These are phyloP conservation scores for Sextonia rubra DNA, from an alignment of 164 flowering plant genomes.

Conservation along the genomic window DNA sequence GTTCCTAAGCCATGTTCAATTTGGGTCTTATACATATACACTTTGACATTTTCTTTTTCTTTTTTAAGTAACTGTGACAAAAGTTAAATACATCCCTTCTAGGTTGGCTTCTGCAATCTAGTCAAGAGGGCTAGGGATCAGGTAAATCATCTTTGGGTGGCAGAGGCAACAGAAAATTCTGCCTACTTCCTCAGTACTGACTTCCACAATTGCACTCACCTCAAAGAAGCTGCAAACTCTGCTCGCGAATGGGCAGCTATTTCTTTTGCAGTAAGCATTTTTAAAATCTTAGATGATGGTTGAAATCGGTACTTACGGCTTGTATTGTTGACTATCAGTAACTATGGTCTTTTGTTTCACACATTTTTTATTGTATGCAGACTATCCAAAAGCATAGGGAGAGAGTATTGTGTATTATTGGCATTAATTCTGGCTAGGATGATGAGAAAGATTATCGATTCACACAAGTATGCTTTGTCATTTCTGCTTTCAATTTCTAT, in stretches of 20 bases:
- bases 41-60: not conserved
- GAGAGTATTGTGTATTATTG: conserved; percentile 56
- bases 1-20: not conserved
- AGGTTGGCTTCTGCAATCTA: conserved; percentile 86
- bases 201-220: conserved; percentile 43
- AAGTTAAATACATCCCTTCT: conserved; percentile 11
- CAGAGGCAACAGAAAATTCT: conserved; percentile 89
- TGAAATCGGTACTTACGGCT: not conserved
- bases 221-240: conserved; percentile 52
- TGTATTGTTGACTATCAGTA: not conserved
- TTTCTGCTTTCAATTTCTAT: not conserved
- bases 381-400: conserved; percentile 49
- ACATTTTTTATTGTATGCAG: conserved; percentile 35
- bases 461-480: not conserved
- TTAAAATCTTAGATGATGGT: not conserved
- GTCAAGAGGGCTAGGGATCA: conserved; percentile 65
- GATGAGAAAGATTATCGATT: not conserved
- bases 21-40: not conserved
- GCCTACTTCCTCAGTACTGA: conserved; percentile 46
- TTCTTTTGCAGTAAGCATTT: conserved; percentile 42
- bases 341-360: not conserved
- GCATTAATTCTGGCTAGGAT: conserved; percentile 32
- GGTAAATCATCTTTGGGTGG: conserved; percentile 77
- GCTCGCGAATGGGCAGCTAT: conserved; percentile 54
- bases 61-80: not conserved